Base-by-base conservation (phyloP, 139 green algal genomes). In the Chlamydomonas sp. region DNA sequence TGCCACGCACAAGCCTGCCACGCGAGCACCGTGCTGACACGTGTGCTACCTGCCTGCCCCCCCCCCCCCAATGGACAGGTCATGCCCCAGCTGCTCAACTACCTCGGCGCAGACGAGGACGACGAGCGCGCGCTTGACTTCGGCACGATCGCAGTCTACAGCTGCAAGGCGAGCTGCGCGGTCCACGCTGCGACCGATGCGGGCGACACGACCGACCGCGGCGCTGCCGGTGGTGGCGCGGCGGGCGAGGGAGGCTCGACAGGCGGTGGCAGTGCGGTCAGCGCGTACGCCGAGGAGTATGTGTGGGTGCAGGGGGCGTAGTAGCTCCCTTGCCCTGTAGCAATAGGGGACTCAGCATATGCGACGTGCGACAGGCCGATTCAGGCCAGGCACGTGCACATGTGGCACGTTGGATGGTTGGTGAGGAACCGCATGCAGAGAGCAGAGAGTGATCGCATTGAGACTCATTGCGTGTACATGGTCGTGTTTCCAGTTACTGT, bases 31-130 rank as follows among this genome's bases (percentile, higher is more conserved):
- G 43, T 16, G 43, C 43, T 54, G 43, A 54, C 13, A 54, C 13
- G 43, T 54, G 43, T 54, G 43, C 13, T 26, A 26, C 43, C 43
- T 54, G 43, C 43, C 43, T 54, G 43, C 16, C 43, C 13, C 43
- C 13, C n/a, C n/a, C n/a, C n/a, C n/a, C n/a, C 43, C 43, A 54
- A 63, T 28, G n/a, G 60, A 5, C 71, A 84, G 75, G 64, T 92
- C 26, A 79, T 93, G 71, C 82, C 84, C 2, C 87, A 92, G 82
- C 80, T 94, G 38, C 74, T 94, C 8, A 80, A 84, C 34, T 76
- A 84, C 58, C 72, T 95, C 57, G 77, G 73, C 4, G 49, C 88
- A 13, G 80, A 91, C 10, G 77, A 81, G 35, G 70, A 77, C 28
- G 80, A 87, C 72, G 66, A 78, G 0, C 35, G 71, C 5, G 66